Base-by-base conservation (phyloP, 331 rosid species). In the Prunus yedoensis region DNA sequence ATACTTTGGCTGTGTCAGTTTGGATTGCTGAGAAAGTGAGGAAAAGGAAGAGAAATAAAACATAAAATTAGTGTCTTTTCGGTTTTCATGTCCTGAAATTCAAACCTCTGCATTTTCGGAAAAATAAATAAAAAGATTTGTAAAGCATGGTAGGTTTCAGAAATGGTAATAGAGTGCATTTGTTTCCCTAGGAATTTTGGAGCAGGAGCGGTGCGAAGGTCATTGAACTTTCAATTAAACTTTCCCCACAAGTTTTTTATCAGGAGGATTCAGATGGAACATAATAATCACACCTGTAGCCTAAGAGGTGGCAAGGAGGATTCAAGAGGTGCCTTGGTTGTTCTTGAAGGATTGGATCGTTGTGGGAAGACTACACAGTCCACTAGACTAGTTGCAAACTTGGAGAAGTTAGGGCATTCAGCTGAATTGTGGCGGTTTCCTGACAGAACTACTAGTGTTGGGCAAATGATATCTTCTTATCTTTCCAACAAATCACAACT, bases 311-410 rank as follows among this genome's bases (percentile, higher is more conserved):
- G 52, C 20, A 79, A 41, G 52, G 79, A 69, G 63, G 91, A 81
- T 76, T 79, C 91, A 38, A 88, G 97, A 83, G 99, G 99, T 47
- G 91, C 97, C 25, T 82, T 94, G 81, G 78, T 94, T 78, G 99
- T 94, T 73, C 80, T 94, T 16, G 97, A 92, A 92, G 99, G 99
- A 68, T 85, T 94, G 83, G 97, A 92, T 77, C 96, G 93, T 58
- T 89, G 96, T 49, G 96, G 97, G 64, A 94, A 94, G 85, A 86
- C 91, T 3, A 89, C 93, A 23, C 97, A 92, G 80, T 83, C 90
- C 71, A 63, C 87, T 74, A 82, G 85, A 80, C 75, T 94, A 71
- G 91, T 86, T 32, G 78, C 85, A 45, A 79, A 85, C 79, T 85
- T 94, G 83, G 90, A 94, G 81, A 88, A 85, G 68, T 75, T 81